A percentile compares a stretch with the other conserved stretches of the same genome.
phyloP scores from a whole-genome alignment of 2,329 filamentous ascomycete genomes.

The Aspergillus sp. region DNA sequence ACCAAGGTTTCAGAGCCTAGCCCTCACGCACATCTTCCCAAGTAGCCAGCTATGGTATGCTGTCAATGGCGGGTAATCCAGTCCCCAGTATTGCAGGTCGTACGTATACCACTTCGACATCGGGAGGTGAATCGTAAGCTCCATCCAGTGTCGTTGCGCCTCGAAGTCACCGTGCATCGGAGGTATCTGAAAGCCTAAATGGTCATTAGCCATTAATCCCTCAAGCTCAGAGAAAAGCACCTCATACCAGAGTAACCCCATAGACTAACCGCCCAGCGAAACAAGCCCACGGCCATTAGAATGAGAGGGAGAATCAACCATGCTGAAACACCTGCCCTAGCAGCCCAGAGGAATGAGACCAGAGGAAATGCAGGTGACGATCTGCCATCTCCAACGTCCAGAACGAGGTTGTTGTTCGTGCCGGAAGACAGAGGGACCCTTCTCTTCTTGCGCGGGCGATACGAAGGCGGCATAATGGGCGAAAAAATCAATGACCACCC shows the following conservation, averaged over 20 bases:
- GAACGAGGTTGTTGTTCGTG: conserved; percentile 36
- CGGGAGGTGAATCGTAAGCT: conserved; percentile 81
- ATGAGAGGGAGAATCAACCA: conserved; percentile 87
- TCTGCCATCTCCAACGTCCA: conserved; percentile 40
- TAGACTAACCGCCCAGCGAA: conserved; percentile 83
- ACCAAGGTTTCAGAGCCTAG: conserved; percentile 4
- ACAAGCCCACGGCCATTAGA: conserved; percentile 82
- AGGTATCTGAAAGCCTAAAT: conserved; percentile 64
- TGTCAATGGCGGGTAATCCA: conserved; percentile 95
- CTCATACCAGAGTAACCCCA: conserved; percentile 86
- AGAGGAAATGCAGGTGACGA: conserved; percentile 73
- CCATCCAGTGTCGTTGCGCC: conserved; percentile 98
- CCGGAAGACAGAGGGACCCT: conserved; percentile 28
- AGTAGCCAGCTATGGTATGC: conserved; percentile 98
- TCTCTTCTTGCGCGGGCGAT: conserved; percentile 42
- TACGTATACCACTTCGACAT: conserved; percentile 97
- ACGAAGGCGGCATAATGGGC: conserved; percentile 24
- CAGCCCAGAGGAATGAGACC: conserved; percentile 90
- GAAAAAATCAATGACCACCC: conserved; percentile 13
- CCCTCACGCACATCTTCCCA: conserved; percentile 63
- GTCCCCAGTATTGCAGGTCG: conserved; percentile 92
- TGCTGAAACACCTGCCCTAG: conserved; percentile 72
- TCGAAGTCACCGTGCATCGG: conserved; percentile 97
- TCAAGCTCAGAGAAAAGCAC: neutral
- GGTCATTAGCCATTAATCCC: neutral